phyloP scores from a whole-genome alignment of 1,284 basidiomycete genomes.

The Pholiota adiposa region DNA sequence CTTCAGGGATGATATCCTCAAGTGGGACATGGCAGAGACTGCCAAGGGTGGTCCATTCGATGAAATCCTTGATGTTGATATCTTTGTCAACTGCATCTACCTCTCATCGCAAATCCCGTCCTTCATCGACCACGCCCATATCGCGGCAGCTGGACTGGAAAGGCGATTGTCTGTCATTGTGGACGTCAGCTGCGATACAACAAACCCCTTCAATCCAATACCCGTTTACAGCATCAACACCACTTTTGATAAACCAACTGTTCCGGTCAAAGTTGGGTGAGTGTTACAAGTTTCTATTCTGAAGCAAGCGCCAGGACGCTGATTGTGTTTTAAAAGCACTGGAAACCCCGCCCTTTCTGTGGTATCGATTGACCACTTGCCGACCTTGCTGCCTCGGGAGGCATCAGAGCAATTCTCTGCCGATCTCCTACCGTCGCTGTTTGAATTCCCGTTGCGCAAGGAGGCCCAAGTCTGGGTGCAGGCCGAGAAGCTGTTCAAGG shows the following conservation, averaged over 20 bases:
- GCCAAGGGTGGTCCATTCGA: conserved; percentile 96
- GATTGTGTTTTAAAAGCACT: conserved; percentile 38
- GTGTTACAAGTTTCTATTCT: conserved; percentile 31
- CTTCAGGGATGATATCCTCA: conserved; percentile 86
- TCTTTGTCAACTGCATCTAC: conserved; percentile 99
- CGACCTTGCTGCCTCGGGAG: conserved; percentile 94
- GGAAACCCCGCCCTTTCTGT: conserved; percentile 77
- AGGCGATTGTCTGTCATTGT: conserved; percentile 87
- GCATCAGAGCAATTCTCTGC: conserved; percentile 95
- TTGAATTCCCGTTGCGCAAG: conserved; percentile 74
- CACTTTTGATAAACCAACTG: conserved; percentile 93
- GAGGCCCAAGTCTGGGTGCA: conserved; percentile 87
- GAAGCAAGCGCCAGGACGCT: neutral
- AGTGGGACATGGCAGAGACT: conserved; percentile 99
- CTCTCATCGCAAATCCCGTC: conserved; percentile 88
- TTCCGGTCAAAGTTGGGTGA: conserved; percentile 82
- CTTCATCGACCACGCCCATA: conserved; percentile 82
- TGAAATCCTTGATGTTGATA: conserved; percentile 96
- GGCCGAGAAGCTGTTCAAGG: conserved; percentile 85
- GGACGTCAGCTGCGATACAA: conserved; percentile 99
- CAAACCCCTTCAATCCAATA: conserved; percentile 98
- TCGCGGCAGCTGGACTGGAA: conserved; percentile 70
- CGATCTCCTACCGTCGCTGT: conserved; percentile 87
- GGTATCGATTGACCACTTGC: conserved; percentile 97
- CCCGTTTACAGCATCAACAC: conserved; percentile 97